Base-by-base conservation (phyloP, 768 basidiomycete species). In the Tricholoma terreum region DNA sequence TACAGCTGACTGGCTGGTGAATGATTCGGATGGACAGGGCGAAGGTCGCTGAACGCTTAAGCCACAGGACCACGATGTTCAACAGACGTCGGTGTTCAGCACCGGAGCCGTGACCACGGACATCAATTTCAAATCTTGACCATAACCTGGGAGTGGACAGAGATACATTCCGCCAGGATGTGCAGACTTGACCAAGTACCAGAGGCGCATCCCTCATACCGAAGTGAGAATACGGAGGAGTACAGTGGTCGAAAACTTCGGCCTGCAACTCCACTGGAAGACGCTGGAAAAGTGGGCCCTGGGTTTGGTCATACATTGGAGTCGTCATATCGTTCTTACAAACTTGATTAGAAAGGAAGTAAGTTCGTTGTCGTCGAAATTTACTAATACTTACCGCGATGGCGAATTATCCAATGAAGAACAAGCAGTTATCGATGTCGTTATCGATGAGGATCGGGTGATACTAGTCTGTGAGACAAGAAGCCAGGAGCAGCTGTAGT, bases 261-360 rank as follows among this genome's bases (percentile, higher is more conserved):
- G 74, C 71, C 30, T 75, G 71, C 3, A 83, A 63, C 63, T 83
- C 82, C 1, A 75, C 43, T 5, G 81, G 80, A 6, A 83, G 67
- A 12, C 63, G 59, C 50, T 70, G 65, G 56, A 82, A 76, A 35
- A 15, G 54, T 62, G 60, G 7, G 67, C 19, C 11, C 12, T 40
- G 22, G 33, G 22, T 17, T 40, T 40, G 38, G 38, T 40, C 22
- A 22, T 22, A 4, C 10, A 48, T 15, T 8, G 27, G 22, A 22
- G 38, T 42, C n/a, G n/a, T n/a, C n/a, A n/a, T n/a, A n/a, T n/a
- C n/a, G n/a, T n/a, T 22, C 31, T 30, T 14, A 19, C 31, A 54
- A 30, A 3, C 24, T 12, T 11, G 11, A 19, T n/a, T 40, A 40
- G 38, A 19, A n/a, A 14, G 14, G 22, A 14, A 31, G 19, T 19